Percentiles rank a stretch among this genome's conserved stretches.
Evolutionary conservation across 2,329 filamentous ascomycete species (phyloP).

Genomic region (Calonectria henricotiae): DNA sequence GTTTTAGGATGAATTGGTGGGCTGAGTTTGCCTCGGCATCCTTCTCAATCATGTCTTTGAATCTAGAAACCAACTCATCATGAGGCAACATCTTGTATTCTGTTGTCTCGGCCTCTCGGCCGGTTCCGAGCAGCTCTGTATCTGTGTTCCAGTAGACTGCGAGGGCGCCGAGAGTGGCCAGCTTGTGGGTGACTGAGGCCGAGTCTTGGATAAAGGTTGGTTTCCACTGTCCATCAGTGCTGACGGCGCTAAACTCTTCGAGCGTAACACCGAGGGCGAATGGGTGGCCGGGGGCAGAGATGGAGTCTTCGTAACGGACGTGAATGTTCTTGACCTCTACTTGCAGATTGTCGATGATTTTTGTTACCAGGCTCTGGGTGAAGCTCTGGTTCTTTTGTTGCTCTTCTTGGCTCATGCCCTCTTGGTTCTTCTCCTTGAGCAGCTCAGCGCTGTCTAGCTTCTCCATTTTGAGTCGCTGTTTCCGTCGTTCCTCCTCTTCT

Average conservation of each 20-base stretch:
- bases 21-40: slow-evolving; percentile 72
- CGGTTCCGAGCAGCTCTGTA: slow-evolving; percentile 84
- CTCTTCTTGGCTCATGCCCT: slow-evolving; percentile 94
- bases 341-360: slow-evolving; percentile 98
- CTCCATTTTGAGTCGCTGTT: slow-evolving; percentile 97
- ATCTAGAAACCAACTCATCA: slow-evolving; percentile 82
- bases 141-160: slow-evolving; percentile 99
- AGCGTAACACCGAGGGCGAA: slow-evolving; percentile 94
- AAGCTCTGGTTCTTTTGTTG: slow-evolving; percentile 99
- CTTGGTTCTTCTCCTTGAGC: slow-evolving; percentile 91
- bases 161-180: slow-evolving; percentile 90
- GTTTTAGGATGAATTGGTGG: slow-evolving; percentile 96
- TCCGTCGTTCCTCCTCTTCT: slow-evolving; percentile 90
- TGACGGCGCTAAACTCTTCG: slow-evolving; percentile 96
- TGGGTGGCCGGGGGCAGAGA: slow-evolving; percentile 94
- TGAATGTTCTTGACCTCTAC: slow-evolving; percentile 99
- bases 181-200: slow-evolving; percentile 88
- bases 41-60: slow-evolving; percentile 86
- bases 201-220: slow-evolving; percentile 96
- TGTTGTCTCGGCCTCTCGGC: slow-evolving; percentile 74
- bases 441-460: slow-evolving; percentile 97
- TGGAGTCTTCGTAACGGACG: slow-evolving; percentile 96
- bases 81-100: slow-evolving; percentile 76
- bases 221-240: slow-evolving; percentile 94
- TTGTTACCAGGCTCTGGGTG: slow-evolving; percentile 93